phyloP scores from a whole-genome alignment of 2,329 filamentous ascomycete species.

The Albifimbria verrucaria region DNA sequence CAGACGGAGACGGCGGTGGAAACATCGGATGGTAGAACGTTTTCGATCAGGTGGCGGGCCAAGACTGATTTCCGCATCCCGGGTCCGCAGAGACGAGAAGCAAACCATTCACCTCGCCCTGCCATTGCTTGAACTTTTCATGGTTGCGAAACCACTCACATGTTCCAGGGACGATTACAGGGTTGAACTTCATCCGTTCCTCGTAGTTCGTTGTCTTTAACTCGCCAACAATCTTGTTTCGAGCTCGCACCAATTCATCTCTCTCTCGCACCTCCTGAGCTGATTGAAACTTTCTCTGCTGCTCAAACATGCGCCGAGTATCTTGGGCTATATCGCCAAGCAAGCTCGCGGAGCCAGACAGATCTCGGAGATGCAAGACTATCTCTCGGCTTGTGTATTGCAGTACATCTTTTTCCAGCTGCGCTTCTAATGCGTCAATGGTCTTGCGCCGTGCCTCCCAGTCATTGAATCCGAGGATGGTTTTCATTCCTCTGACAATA shows the following conservation, averaged over 20 bases:
- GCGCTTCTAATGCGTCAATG: background rate
- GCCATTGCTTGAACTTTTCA: conserved; percentile 7
- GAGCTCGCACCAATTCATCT: background rate
- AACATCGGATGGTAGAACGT: conserved; percentile 12
- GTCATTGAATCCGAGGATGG: background rate
- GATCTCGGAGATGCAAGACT: background rate
- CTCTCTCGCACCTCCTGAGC: background rate
- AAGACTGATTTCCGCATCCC: conserved; percentile 43
- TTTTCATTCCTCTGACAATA: background rate
- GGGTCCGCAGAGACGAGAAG: conserved; percentile 36
- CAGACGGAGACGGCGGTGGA: conserved; percentile 19
- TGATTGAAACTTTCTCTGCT: background rate
- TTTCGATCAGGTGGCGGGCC: conserved; percentile 31
- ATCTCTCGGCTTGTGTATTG: background rate
- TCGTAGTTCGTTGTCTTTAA: conserved; percentile 6
- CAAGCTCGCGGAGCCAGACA: background rate
- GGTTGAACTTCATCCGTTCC: conserved; percentile 13
- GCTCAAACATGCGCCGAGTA: background rate
- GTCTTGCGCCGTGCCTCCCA: background rate
- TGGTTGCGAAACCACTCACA: conserved; percentile 14
- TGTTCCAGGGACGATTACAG: conserved; percentile 5
- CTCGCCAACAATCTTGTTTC: background rate
- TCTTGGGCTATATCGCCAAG: background rate
- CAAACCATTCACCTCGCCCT: background rate
- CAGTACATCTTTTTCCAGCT: background rate